Conservation (phyloP, 202 grass and related monocot genomes). For the Panicum hallii region DNA sequence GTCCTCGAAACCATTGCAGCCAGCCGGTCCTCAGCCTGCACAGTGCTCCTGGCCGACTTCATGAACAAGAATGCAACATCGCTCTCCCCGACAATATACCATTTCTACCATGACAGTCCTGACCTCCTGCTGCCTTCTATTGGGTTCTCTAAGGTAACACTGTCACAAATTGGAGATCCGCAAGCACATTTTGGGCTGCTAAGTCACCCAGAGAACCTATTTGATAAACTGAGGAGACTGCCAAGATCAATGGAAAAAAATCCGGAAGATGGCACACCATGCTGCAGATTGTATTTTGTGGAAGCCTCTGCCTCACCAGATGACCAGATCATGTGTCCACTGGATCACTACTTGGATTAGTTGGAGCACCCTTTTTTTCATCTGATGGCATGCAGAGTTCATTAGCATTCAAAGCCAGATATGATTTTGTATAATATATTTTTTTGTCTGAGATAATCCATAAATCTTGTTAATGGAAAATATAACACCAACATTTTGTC, state of each 20-base stretch:
- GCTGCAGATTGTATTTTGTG: slow-evolving; percentile 86
- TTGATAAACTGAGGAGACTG: slow-evolving; percentile 88
- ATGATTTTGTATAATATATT: slow-evolving; percentile 42
- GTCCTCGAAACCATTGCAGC: slow-evolving; percentile 73
- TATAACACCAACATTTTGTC: slow-evolving; percentile 7
- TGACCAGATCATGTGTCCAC: slow-evolving; percentile 50
- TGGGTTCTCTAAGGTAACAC: slow-evolving; percentile 69
- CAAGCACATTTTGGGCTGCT: slow-evolving; percentile 91
- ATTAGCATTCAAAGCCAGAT: slow-evolving; percentile 47
- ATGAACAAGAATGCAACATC: slow-evolving; percentile 84
- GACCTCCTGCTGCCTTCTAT: slow-evolving; percentile 78
- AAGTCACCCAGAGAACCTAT: slow-evolving; percentile 85
- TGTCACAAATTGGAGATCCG: slow-evolving; percentile 87
- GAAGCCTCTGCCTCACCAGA: slow-evolving; percentile 69
- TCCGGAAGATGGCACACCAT: slow-evolving; percentile 84
- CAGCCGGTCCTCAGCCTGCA: slow-evolving; percentile 42
- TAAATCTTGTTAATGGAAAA: slow-evolving; percentile 30
- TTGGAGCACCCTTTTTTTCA: slow-evolving; percentile 24
- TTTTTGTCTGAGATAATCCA: slow-evolving; percentile 36
- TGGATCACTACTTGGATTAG: slow-evolving; percentile 41
- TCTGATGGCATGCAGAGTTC: slow-evolving; percentile 35
- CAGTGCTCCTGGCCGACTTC: slow-evolving; percentile 78
- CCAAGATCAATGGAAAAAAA: slow-evolving; percentile 81
- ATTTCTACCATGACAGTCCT: slow-evolving; percentile 93
- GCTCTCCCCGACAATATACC: slow-evolving; percentile 69